Conservation (phyloP, 108 stramenopile species). For the Phaeodactylum tricornutum region DNA sequence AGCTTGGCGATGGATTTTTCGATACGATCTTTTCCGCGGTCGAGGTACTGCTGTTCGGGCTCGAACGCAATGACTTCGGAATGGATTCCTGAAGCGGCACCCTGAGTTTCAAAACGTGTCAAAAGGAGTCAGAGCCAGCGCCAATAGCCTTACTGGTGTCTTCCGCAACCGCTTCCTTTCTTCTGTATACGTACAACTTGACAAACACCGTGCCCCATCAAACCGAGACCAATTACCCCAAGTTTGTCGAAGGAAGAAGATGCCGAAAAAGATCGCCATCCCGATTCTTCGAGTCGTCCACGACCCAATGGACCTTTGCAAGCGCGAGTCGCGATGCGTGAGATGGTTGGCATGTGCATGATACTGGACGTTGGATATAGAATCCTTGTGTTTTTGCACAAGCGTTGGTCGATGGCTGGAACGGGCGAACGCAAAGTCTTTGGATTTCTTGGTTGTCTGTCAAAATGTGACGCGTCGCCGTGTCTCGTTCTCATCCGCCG, state of each 20-base stretch:
- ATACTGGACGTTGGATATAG: too few species aligned
- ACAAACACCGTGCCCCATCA: conserved; percentile 99
- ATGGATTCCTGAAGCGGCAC: conserved; percentile 70
- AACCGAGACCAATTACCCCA: conserved; percentile 94
- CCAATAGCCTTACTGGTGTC: conserved; percentile 2
- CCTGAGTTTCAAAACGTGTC: conserved; percentile 2
- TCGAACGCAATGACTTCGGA: conserved; percentile 78
- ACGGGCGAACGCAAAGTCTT: too few species aligned
- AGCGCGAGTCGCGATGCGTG: too few species aligned
- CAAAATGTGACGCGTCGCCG: too few species aligned
- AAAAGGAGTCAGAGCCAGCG: conserved; percentile 14
- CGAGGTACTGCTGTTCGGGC: conserved; percentile 60
- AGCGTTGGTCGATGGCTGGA: too few species aligned
- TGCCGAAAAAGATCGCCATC: too few species aligned
- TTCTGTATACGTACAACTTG: conserved; percentile 39
- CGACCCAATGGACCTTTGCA: too few species aligned
- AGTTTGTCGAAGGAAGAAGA: conserved; percentile 62
- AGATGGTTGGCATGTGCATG: too few species aligned
- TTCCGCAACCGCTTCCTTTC: neutral
- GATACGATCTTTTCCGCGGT: conserved; percentile 62
- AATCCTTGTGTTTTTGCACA: too few species aligned
- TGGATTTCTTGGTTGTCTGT: too few species aligned
- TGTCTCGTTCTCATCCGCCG: too few species aligned
- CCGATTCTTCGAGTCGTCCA: too few species aligned
- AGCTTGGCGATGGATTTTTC: conserved; percentile 58